Base-by-base conservation (phyloP, 495 filamentous ascomycete species). In the Hypoxylon perforatum region DNA sequence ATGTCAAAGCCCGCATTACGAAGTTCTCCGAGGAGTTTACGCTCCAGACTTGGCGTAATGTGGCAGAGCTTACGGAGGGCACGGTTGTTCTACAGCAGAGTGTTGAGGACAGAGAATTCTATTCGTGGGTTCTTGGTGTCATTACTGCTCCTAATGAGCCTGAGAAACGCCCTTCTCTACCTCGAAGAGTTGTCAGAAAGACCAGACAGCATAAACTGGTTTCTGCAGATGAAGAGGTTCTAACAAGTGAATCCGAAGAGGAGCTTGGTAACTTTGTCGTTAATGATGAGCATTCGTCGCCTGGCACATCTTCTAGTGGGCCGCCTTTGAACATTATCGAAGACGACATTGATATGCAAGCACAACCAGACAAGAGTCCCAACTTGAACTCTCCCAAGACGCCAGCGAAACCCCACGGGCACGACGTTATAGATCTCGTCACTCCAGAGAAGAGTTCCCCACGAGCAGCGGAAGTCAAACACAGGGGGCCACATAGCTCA, bases 61-160 rank as follows among this genome's bases (percentile, higher is more conserved):
- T 71, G 8, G 54, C 64, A 1, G 75, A 85, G 21, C 63, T 94
- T 12, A 63, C 73, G 15, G 75, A 75, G n/a, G 83, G 84, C 57
- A 85, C 85, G 47, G 66, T 71, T n/a, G 81, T 77, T 41, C 72
- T 96, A 73, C 85, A 92, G 44, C 67, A 71, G 3, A 91, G 80
- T 5, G 73, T 97, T n/a, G 83, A 81, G 23, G 80, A 88, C 33
- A 83, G 79, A 9, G 83, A 85, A 71, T 73, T 85, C 19, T 63
- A 78, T 6, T 72, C 69, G 21, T 92, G 87, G 86, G 81, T 78
- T 47, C 77, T 89, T 15, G 68, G 64, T 3, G 45, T 89, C 1
- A 78, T 92, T 18, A 71, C 81, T 55, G 76, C 77, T 19, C 74
- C 80, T 1, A 66, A 54, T 4, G 80, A 79, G 44, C 90, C 90